Evolutionary conservation across 1,284 basidiomycete genomes (phyloP).

Genomic region (Termitomyces sp.): DNA sequence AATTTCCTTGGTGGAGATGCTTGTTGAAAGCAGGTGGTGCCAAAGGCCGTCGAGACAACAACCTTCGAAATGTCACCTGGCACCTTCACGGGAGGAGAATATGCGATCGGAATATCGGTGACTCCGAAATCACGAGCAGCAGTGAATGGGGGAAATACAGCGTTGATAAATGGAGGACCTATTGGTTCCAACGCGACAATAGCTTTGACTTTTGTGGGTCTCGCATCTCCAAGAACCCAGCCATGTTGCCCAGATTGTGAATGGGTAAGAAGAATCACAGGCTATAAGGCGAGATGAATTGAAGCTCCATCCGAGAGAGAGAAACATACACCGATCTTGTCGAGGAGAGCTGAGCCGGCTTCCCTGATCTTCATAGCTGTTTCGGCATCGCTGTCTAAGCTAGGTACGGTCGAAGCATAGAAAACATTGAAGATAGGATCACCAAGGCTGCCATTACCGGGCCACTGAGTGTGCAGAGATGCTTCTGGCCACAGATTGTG

Average conservation of each 20-base stretch:
- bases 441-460: constrained; percentile 40
- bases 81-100: constrained; percentile 33
- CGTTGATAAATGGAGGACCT: constrained; percentile 44
- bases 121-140: constrained; percentile 36
- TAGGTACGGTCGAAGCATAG: constrained; percentile 36
- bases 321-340: constrained; percentile 32
- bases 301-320: not conserved
- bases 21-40: constrained; percentile 39
- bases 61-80: constrained; percentile 30
- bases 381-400: constrained; percentile 27
- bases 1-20: constrained; percentile 35
- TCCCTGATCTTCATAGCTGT: constrained; percentile 27
- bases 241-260: constrained; percentile 43
- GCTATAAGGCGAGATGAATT: constrained; percentile 22
- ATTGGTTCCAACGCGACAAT: constrained; percentile 44
- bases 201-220: constrained; percentile 36
- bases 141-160: constrained; percentile 32
- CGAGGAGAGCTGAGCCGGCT: constrained; percentile 30
- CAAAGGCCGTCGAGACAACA: constrained; percentile 20
- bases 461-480: constrained; percentile 45
- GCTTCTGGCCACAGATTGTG: constrained; percentile 44
- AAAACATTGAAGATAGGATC: constrained; percentile 41
- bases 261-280: constrained; percentile 40
- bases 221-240: constrained; percentile 43
- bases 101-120: constrained; percentile 39